Conservation (phyloP, 352 stramenopile species). For the Pythium diclinum region DNA sequence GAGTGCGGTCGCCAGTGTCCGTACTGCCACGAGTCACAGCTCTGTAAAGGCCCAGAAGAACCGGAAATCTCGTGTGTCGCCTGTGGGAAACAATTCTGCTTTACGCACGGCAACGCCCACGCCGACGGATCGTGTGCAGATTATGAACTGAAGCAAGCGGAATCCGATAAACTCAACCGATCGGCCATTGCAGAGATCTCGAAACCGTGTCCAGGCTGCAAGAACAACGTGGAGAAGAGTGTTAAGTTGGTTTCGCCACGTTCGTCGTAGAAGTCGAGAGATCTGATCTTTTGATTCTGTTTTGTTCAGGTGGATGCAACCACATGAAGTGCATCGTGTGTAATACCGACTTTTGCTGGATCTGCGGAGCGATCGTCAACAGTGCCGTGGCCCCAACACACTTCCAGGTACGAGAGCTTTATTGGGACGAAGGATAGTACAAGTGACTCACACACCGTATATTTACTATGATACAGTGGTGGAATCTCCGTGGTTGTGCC, state of each 20-base stretch:
- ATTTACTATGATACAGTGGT: slow-evolving; percentile 42
- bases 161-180: slow-evolving; percentile 84
- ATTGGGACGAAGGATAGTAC: no score
- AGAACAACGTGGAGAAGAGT: slow-evolving; percentile 87
- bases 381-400: slow-evolving; percentile 82
- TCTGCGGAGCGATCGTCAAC: slow-evolving; percentile 84
- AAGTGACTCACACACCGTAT: no score
- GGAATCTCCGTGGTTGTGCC: slow-evolving; percentile 70
- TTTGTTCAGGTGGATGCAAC: slow-evolving; percentile 74
- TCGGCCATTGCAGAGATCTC: slow-evolving; percentile 77
- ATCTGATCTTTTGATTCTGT: not conserved
- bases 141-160: slow-evolving; percentile 77
- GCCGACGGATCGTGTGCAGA: slow-evolving; percentile 60
- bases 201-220: slow-evolving; percentile 87
- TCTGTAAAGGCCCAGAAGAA: slow-evolving; percentile 45
- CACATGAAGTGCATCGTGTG: slow-evolving; percentile 92
- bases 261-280: no score
- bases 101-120: slow-evolving; percentile 87
- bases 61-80: slow-evolving; percentile 43
- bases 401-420: slow-evolving; percentile 38
- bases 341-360: slow-evolving; percentile 89
- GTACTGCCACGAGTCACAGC: slow-evolving; percentile 57
- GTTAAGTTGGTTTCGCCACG: slow-evolving; percentile 1
- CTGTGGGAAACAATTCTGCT: slow-evolving; percentile 77
- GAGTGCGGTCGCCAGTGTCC: slow-evolving; percentile 60